These are phyloP conservation scores for Colletotrichum plurivorum DNA, from an alignment of 2,329 filamentous ascomycete genomes.

Conservation along the genomic window DNA sequence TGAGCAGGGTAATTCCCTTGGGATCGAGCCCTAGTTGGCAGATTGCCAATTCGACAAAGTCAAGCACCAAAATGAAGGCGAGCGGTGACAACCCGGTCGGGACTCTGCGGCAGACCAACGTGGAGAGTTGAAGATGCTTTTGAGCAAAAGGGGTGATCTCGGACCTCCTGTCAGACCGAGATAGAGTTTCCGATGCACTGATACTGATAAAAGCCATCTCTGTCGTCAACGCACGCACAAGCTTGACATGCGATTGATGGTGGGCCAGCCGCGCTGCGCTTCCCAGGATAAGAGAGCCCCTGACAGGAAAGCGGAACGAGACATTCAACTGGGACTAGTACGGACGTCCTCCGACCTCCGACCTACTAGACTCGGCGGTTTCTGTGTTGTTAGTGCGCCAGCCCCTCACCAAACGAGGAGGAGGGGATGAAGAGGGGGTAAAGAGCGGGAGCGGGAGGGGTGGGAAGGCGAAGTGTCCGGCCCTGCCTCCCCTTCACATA, in stretches of 20 bases:
- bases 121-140: not conserved
- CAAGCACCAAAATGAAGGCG: conserved; percentile 31
- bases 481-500: conserved; percentile 4
- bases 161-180: conserved; percentile 36
- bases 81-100: conserved; percentile 25
- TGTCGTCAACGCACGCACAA: conserved; percentile 28
- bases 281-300: conserved; percentile 23
- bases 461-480: conserved; percentile 10
- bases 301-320: conserved; percentile 35
- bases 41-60: conserved; percentile 35
- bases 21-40: conserved; percentile 24
- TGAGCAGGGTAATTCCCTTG: conserved; percentile 24
- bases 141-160: conserved; percentile 3
- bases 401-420: conserved; percentile 32
- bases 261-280: conserved; percentile 17
- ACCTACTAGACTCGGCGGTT: conserved; percentile 38
- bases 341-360: conserved; percentile 38
- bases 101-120: not conserved
- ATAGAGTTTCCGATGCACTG: conserved; percentile 39
- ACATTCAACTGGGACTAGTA: conserved; percentile 36
- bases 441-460: conserved; percentile 17
- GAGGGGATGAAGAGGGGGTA: conserved; percentile 6
- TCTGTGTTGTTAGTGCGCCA: conserved; percentile 33
- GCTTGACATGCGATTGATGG: conserved; percentile 24
- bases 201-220: conserved; percentile 33